Percentiles rank a stretch among this genome's conserved stretches.
These are phyloP conservation scores for Heracleum sosnowskyi DNA, from an alignment of 129 eudicot species.

Conservation along the genomic window DNA sequence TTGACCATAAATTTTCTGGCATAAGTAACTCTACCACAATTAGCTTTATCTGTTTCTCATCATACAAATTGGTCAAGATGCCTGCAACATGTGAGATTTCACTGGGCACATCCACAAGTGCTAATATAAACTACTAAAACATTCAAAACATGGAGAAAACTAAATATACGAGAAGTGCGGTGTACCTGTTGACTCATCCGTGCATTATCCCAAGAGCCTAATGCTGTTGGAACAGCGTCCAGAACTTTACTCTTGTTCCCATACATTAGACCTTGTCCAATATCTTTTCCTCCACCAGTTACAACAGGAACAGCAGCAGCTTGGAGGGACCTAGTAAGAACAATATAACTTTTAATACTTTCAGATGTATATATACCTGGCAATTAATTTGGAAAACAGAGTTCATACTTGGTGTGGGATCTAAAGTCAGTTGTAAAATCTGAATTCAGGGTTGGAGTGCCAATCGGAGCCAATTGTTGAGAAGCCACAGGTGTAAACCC, in stretches of 20 bases:
- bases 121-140: too few relatives aligned
- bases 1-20: too few relatives aligned
- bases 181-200: slow-evolving; percentile 25
- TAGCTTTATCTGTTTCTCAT: too few relatives aligned
- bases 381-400: neutral
- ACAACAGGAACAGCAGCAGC: slow-evolving; percentile 31
- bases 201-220: slow-evolving; percentile 44
- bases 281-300: slow-evolving; percentile 38
- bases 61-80: too few relatives aligned
- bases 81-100: too few relatives aligned
- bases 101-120: too few relatives aligned
- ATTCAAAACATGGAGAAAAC: too few relatives aligned
- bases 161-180: too few relatives aligned
- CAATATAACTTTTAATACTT: neutral
- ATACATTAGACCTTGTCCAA: slow-evolving; percentile 27
- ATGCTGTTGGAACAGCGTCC: slow-evolving; percentile 39
- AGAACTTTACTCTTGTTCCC: slow-evolving; percentile 42
- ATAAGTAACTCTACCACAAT: too few relatives aligned
- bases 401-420: slow-evolving; percentile 44
- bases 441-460: slow-evolving; percentile 44
- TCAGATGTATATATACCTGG: neutral
- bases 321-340: slow-evolving; percentile 41
- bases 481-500: slow-evolving; percentile 35
- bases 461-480: slow-evolving; percentile 63
- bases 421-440: slow-evolving; percentile 29